A percentile compares a stretch with the other conserved stretches of the same genome.
phyloP scores from a whole-genome alignment of 176 grass and related monocot species.

The Bolboschoenus planiculmis region DNA sequence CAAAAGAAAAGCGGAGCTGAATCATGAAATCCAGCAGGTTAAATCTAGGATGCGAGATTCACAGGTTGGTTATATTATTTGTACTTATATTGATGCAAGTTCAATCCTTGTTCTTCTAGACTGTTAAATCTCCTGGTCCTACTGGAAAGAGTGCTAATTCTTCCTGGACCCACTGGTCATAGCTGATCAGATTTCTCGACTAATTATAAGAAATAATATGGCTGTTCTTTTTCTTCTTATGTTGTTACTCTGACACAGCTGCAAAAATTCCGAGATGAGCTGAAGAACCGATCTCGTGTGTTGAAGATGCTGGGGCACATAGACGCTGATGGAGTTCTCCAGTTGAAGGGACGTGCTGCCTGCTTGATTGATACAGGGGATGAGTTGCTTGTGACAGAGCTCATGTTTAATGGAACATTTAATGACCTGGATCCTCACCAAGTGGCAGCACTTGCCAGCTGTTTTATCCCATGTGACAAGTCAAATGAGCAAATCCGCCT shows the following conservation, averaged over 20 bases:
- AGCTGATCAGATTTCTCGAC: background rate
- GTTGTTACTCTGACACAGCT: slow-evolving; percentile 40
- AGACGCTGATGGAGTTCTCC: slow-evolving; percentile 87
- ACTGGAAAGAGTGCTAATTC: background rate
- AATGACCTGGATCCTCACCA: slow-evolving; percentile 98
- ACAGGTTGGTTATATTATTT: slow-evolving; percentile 48
- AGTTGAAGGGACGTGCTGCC: slow-evolving; percentile 88
- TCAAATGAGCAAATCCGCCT: slow-evolving; percentile 94
- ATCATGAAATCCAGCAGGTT: slow-evolving; percentile 83
- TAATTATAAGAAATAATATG: background rate
- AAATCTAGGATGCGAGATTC: slow-evolving; percentile 92
- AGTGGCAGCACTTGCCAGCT: slow-evolving; percentile 79
- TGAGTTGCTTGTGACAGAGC: slow-evolving; percentile 94
- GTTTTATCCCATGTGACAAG: slow-evolving; percentile 94
- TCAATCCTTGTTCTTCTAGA: background rate
- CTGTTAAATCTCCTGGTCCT: background rate
- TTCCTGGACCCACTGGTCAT: background rate
- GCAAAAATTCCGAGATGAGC: slow-evolving; percentile 97
- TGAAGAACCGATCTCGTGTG: slow-evolving; percentile 83
- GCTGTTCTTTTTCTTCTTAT: slow-evolving; percentile 19
- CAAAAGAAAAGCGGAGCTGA: slow-evolving; percentile 88
- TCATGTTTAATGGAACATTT: slow-evolving; percentile 99
- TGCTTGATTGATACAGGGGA: slow-evolving; percentile 98
- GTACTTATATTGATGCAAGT: background rate
- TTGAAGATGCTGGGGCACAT: slow-evolving; percentile 98